Percentiles rank a stretch among this genome's conserved stretches.
phyloP scores from a whole-genome alignment of 2,329 filamentous ascomycete genomes.

The Scedosporium minutisporum region DNA sequence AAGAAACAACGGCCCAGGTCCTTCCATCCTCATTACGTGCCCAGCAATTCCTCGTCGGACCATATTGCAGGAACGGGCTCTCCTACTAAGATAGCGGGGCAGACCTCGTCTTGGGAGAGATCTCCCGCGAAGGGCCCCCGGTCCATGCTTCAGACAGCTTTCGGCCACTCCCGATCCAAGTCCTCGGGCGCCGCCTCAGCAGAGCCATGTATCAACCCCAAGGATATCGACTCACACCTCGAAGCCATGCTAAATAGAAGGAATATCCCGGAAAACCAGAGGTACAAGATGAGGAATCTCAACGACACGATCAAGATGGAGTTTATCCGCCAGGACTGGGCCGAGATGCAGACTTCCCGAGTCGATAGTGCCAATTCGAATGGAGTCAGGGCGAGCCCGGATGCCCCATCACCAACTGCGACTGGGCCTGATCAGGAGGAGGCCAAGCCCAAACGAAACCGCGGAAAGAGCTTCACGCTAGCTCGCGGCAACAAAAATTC shows the following conservation, averaged over 20 bases:
- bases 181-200: neutral
- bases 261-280: constrained; percentile 88
- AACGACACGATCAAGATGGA: constrained; percentile 89
- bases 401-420: constrained; percentile 19
- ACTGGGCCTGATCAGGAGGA: constrained; percentile 31
- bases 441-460: constrained; percentile 46
- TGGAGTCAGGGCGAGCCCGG: constrained; percentile 3
- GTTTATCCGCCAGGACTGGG: constrained; percentile 84
- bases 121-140: constrained; percentile 27
- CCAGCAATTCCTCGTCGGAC: neutral
- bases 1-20: constrained; percentile 41
- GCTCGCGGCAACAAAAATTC: constrained; percentile 55
- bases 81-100: constrained; percentile 13
- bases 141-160: constrained; percentile 28
- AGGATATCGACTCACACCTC: constrained; percentile 46
- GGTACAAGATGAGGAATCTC: constrained; percentile 87
- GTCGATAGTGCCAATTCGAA: neutral
- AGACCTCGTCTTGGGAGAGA: constrained; percentile 19
- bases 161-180: constrained; percentile 13
- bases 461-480: constrained; percentile 72
- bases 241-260: constrained; percentile 67
- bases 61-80: neutral
- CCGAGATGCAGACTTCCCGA: constrained; percentile 45
- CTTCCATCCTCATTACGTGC: constrained; percentile 30
- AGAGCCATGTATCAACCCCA: constrained; percentile 31